Evolutionary conservation across 2,329 filamentous ascomycete species (phyloP).

Genomic region (Fusarium drepaniforme): DNA sequence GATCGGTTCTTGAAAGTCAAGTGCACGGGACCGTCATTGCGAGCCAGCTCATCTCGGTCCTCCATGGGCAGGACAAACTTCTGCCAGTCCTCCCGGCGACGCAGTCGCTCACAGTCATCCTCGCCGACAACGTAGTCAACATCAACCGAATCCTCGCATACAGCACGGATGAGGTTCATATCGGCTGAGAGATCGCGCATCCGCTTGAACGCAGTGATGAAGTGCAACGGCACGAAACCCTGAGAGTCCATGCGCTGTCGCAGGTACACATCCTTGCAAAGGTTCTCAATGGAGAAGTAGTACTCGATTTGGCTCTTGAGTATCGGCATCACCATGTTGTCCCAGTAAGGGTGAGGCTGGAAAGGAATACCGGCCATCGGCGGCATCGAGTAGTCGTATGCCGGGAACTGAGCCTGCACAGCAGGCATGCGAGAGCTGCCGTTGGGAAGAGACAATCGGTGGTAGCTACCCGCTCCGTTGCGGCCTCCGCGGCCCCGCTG

Average conservation of each 20-base stretch:
- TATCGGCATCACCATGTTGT: conserved; percentile 60
- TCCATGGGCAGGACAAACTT: conserved; percentile 81
- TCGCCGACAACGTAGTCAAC: conserved; percentile 82
- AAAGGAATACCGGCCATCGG: conserved; percentile 54
- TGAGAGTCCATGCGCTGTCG: conserved; percentile 95
- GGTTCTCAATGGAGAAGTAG: conserved; percentile 96
- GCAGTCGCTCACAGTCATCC: conserved; percentile 83
- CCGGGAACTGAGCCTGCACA: conserved; percentile 51
- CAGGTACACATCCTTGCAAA: conserved; percentile 92
- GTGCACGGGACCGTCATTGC: conserved; percentile 74
- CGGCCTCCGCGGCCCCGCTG: conserved; percentile 53
- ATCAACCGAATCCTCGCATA: conserved; percentile 77
- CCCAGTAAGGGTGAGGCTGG: conserved; percentile 61
- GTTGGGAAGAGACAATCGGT: conserved; percentile 56
- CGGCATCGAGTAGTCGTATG: conserved; percentile 56
- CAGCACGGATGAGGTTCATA: conserved; percentile 78
- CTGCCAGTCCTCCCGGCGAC: conserved; percentile 81
- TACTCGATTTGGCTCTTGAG: conserved; percentile 78
- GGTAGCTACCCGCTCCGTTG: conserved; percentile 50
- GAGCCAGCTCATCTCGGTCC: conserved; percentile 79
- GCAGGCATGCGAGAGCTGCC: conserved; percentile 51
- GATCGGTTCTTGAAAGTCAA: conserved; percentile 52
- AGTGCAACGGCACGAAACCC: conserved; percentile 85
- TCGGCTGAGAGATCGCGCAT: conserved; percentile 66
- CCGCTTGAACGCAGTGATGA: conserved; percentile 89